Conservation (phyloP, 2,329 filamentous ascomycete genomes). For the Tolypocladium tropicale region DNA sequence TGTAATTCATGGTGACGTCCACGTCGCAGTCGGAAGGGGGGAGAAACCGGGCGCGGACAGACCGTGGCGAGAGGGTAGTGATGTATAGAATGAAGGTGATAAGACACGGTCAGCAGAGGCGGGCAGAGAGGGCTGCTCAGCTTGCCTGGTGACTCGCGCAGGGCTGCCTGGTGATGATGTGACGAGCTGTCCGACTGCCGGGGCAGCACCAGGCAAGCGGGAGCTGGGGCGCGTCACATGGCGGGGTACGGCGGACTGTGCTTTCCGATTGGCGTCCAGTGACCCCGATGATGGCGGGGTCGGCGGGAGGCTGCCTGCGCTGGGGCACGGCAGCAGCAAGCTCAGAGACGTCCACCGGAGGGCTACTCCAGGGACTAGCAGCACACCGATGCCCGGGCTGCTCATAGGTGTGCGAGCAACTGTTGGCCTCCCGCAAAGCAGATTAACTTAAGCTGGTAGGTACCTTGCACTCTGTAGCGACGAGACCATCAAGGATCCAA, state of each 20-base stretch:
- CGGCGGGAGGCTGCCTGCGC: neutral
- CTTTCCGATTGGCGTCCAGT: conserved; percentile 1
- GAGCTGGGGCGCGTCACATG: conserved; percentile 20
- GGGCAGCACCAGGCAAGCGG: neutral
- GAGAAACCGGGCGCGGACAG: neutral
- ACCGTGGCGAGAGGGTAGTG: neutral
- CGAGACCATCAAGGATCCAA: too few relatives aligned
- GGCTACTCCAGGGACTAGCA: too few relatives aligned
- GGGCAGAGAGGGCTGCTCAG: neutral
- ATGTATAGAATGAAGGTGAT: neutral
- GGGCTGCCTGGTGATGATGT: conserved; percentile 2
- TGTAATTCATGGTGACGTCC: conserved; percentile 61
- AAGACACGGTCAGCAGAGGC: neutral
- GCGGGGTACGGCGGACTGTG: conserved; percentile 7
- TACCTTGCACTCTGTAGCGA: too few relatives aligned
- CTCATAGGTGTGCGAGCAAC: too few relatives aligned
- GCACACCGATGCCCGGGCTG: too few relatives aligned
- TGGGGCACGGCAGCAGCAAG: neutral
- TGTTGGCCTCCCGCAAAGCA: too few relatives aligned
- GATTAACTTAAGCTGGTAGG: too few relatives aligned
- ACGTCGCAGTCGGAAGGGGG: neutral
- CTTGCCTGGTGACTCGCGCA: conserved; percentile 5
- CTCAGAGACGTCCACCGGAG: neutral
- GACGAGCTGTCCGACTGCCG: conserved; percentile 3
- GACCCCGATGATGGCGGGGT: neutral